Base-by-base conservation (phyloP, 306 rosid genomes). In the Quercus agrifolia region DNA sequence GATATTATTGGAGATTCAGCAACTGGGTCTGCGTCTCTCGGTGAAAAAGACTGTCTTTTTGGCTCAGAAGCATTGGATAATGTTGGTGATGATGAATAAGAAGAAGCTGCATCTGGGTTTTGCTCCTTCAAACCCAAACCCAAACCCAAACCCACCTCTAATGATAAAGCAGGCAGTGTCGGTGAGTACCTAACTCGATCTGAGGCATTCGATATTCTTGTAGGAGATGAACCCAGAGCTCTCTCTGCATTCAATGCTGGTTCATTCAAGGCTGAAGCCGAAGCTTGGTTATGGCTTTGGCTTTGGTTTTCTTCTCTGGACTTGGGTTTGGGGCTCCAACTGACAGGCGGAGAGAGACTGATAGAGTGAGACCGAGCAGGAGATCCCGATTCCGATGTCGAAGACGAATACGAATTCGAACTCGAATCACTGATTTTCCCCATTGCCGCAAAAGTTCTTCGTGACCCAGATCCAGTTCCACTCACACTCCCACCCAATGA, bases 391-490 rank as follows among this genome's bases (percentile, higher is more conserved):
- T 76, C 78, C 13, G 85, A 81, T 38, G 75, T 14, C 4, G 85
- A 77, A 52, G 86, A 76, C 19, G 89, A 73, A 77, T 74, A 71
- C 1, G 91, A 84, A 41, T 73, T 56, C 17, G 89, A 84, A 74
- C 74, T 76, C 23, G 74, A 67, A 56, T 85, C 84, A 20, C 79
- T 78, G 73, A 62, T 69, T 23, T 85, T 78, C 31, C 72, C 86
- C 51, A 70, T 58, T 4, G 81, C 74, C 28, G 74, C 79, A 10
- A 86, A 63, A 17, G 55, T 27, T 83, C 89, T 70, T 31, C 82
- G 56, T 0, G 91, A 88, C 35, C 78, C 86, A 52, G 89, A 86
- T 55, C 88, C 91, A 25, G 67, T 82, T 14, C 75, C 85, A 6
- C 80, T 84, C 30, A 71, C 91, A 25, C 67, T 82, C 10, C 75